Percentiles rank a stretch among this genome's conserved stretches.
Evolutionary conservation across 352 stramenopile species (phyloP).

Genomic region (Globisporangium camurandrum): DNA sequence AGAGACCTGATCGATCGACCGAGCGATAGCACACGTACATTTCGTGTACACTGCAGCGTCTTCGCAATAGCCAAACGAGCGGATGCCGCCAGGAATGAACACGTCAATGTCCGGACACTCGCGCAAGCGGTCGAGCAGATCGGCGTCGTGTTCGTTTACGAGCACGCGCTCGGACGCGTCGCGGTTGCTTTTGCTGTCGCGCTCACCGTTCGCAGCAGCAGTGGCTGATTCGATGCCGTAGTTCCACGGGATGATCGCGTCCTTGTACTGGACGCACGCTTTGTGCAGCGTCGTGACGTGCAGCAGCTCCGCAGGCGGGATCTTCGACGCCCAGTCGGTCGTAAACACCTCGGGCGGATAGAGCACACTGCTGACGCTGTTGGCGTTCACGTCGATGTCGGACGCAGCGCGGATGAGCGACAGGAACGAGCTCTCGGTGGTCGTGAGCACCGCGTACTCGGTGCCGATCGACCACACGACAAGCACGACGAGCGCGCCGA

Average conservation of each 20-base stretch:
- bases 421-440: slow-evolving; percentile 10
- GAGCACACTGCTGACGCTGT: not conserved
- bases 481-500: slow-evolving; percentile 7
- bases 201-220: too few species aligned
- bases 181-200: not conserved
- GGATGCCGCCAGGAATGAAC: slow-evolving; percentile 39
- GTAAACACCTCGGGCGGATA: slow-evolving; percentile 11
- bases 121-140: slow-evolving; percentile 34
- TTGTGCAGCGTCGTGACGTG: slow-evolving; percentile 30
- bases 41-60: slow-evolving; percentile 56
- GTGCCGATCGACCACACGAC: slow-evolving; percentile 12
- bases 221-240: slow-evolving; percentile 12
- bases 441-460: slow-evolving; percentile 12
- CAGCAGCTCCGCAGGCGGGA: slow-evolving; percentile 24
- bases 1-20: not conserved
- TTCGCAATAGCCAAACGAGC: slow-evolving; percentile 60
- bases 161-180: slow-evolving; percentile 11
- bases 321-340: slow-evolving; percentile 13
- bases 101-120: slow-evolving; percentile 57
- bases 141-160: slow-evolving; percentile 21
- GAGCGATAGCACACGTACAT: slow-evolving; percentile 20
- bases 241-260: slow-evolving; percentile 25
- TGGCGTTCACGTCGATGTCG: slow-evolving; percentile 1
- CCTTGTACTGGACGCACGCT: slow-evolving; percentile 20
- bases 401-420: slow-evolving; percentile 6